Evolutionary conservation across 2,329 filamentous ascomycete genomes (phyloP), one percentile per base, ranked within the genome.

Genomic region (Coleophoma crateriformis): DNA sequence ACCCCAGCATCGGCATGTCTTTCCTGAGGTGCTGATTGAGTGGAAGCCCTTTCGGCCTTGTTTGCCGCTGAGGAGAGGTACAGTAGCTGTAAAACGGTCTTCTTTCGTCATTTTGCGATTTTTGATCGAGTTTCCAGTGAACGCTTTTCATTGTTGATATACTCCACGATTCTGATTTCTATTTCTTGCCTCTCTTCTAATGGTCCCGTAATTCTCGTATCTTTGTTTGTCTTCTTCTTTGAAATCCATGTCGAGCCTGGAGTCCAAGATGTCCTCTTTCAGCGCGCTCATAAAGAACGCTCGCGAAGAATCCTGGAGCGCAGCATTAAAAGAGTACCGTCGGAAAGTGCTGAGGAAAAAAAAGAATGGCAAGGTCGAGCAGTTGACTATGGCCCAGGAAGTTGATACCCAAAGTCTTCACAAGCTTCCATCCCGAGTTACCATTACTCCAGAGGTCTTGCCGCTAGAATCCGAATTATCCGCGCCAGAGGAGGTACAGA

Each of bases 191-290:
- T 4, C 13, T 13, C 14, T n/a, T 17, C 35, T 14, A 13, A 38
- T 14, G 13, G 11, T 38, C 14, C 7, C 8, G 35, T 7, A 6
- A n/a, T 38, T 17, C 7, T 13, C 35, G 6, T 38, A 3, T 38
- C 35, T 38, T 38, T 44, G 41, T 44, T 33, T 20, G n/a, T 15
- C 15, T 20, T 10, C 41, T 27, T 44, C 32, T n/a, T 15, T 27
- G 10, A 22, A 27, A 13, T 44, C 20, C 19, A 32, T 33, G 12
- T 32, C 41, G 6, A 27, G 32, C 13, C 41, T 12, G 41, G 32
- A 44, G 15, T 32, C 41, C 7, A 44, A 27, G 41, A 44, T 44
- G 41, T 32, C 41, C 32, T 44, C 41, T 44, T 44, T 44, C 20
- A 44, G 41, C 20, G 15, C 41, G 20, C 14, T 44, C 12, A 15